Conservation (phyloP, 2,329 filamentous ascomycete genomes). For the Aspergillus fischeri region DNA sequence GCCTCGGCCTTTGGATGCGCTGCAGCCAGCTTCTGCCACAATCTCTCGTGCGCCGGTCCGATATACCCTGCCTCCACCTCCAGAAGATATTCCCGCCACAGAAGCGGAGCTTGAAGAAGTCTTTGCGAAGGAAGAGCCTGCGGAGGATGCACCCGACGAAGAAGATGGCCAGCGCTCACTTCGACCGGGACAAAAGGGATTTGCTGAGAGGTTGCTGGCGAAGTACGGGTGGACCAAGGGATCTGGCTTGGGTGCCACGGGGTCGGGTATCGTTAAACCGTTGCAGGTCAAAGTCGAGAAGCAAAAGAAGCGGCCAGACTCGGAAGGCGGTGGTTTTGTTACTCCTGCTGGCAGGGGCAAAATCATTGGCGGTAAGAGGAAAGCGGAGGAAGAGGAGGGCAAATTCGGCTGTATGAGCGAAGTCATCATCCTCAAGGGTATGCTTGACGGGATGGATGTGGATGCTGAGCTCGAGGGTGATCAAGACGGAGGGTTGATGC, state of each 20-base stretch:
- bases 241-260: conserved; percentile 76
- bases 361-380: conserved; percentile 73
- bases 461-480: conserved; percentile 67
- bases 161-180: conserved; percentile 51
- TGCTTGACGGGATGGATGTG: conserved; percentile 82
- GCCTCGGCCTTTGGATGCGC: conserved; percentile 35
- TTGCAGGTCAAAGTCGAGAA: conserved; percentile 82
- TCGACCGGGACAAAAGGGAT: conserved; percentile 75
- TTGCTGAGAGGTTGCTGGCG: conserved; percentile 81
- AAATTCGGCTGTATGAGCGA: conserved; percentile 72
- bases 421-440: conserved; percentile 76
- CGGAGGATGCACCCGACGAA: conserved; percentile 34
- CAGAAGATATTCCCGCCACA: conserved; percentile 50
- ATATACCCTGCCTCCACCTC: conserved; percentile 57
- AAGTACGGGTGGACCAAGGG: conserved; percentile 95
- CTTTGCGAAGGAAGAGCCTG: conserved; percentile 36
- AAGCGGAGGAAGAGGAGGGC: conserved; percentile 44
- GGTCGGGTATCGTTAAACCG: conserved; percentile 78
- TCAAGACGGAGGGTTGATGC: conserved; percentile 63
- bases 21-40: conserved; percentile 48
- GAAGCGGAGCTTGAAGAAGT: conserved; percentile 50
- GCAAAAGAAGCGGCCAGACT: conserved; percentile 71
- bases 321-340: conserved; percentile 73
- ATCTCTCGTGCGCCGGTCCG: conserved; percentile 76
- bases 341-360: conserved; percentile 67